These are phyloP conservation scores for Oryza nivara DNA, from an alignment of 176 grass and related monocot genomes.

Conservation along the genomic window DNA sequence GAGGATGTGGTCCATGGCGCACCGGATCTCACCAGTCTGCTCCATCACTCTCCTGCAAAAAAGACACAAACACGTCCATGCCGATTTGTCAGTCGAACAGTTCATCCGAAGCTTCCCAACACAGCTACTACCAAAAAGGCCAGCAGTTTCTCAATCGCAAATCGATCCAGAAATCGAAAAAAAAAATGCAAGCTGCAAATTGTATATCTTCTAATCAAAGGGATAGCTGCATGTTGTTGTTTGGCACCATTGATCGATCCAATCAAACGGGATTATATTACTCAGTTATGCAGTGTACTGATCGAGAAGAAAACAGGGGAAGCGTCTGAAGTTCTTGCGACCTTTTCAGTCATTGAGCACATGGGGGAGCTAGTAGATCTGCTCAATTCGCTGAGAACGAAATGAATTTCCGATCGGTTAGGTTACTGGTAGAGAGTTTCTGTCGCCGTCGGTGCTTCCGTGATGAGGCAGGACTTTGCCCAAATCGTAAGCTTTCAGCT, in stretches of 20 bases:
- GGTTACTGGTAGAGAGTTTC: too few relatives aligned
- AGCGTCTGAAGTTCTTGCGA: not conserved
- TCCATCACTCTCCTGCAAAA: slow-evolving; percentile 34
- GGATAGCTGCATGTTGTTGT: slow-evolving; percentile 10
- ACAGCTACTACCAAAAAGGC: not conserved
- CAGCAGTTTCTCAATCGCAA: not conserved
- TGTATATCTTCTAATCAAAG: not conserved
- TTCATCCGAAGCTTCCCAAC: not conserved
- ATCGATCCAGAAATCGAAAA: not conserved
- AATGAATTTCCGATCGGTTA: not conserved
- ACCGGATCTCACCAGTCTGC: slow-evolving; percentile 45
- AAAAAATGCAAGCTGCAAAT: not conserved
- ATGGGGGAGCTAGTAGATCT: not conserved
- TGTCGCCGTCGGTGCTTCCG: not conserved
- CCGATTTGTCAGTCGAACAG: not conserved
- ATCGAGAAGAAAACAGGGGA: not conserved
- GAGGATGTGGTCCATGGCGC: slow-evolving; percentile 54
- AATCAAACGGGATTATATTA: not conserved
- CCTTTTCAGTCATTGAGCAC: not conserved
- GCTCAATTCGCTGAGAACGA: not conserved
- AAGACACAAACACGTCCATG: not conserved
- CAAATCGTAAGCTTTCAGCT: not conserved
- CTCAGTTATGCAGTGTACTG: not conserved
- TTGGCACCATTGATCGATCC: not conserved
- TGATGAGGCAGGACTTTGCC: not conserved